Percentiles rank a stretch among this genome's conserved stretches.
Conservation (phyloP, 768 basidiomycete genomes). For the Boletus vinaceobasis region DNA sequence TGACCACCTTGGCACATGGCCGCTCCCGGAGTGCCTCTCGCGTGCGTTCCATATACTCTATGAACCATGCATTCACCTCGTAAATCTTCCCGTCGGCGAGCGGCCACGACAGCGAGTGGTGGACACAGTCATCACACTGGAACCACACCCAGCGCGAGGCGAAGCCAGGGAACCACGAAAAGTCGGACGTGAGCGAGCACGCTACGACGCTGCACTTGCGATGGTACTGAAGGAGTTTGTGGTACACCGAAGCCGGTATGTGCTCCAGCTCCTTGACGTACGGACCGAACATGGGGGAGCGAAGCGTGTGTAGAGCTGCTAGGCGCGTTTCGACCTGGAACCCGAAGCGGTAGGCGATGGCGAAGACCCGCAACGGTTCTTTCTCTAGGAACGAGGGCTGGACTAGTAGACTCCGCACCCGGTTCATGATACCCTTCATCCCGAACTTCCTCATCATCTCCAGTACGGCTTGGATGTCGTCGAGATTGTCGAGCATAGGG, state of each 20-base stretch:
- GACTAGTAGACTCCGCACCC: slow-evolving; percentile 28
- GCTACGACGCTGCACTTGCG: slow-evolving; percentile 31
- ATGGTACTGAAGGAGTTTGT: slow-evolving; percentile 37
- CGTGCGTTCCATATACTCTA: slow-evolving; percentile 34
- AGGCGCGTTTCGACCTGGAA: slow-evolving; percentile 32
- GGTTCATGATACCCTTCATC: slow-evolving; percentile 32
- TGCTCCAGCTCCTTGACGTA: slow-evolving; percentile 36
- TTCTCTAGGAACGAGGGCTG: slow-evolving; percentile 24
- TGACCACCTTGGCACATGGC: slow-evolving; percentile 30
- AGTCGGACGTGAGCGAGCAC: slow-evolving; percentile 32
- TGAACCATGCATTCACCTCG: slow-evolving; percentile 34
- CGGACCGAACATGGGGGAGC: slow-evolving; percentile 33
- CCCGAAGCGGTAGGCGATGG: slow-evolving; percentile 37
- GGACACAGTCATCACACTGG: slow-evolving; percentile 37
- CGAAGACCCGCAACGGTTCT: slow-evolving; percentile 37
- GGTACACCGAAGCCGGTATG: slow-evolving; percentile 36
- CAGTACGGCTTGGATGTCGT: slow-evolving; percentile 34
- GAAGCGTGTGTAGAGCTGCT: slow-evolving; percentile 36
- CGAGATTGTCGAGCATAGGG: slow-evolving; percentile 32
- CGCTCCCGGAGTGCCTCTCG: slow-evolving; percentile 29
- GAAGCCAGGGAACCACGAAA: slow-evolving; percentile 36
- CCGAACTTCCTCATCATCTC: slow-evolving; percentile 39
- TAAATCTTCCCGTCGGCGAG: slow-evolving; percentile 35
- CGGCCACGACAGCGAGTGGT: slow-evolving; percentile 33
- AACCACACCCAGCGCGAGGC: slow-evolving; percentile 38